Conservation (phyloP, 2,329 filamentous ascomycete species). For the Penicillium paneum region DNA sequence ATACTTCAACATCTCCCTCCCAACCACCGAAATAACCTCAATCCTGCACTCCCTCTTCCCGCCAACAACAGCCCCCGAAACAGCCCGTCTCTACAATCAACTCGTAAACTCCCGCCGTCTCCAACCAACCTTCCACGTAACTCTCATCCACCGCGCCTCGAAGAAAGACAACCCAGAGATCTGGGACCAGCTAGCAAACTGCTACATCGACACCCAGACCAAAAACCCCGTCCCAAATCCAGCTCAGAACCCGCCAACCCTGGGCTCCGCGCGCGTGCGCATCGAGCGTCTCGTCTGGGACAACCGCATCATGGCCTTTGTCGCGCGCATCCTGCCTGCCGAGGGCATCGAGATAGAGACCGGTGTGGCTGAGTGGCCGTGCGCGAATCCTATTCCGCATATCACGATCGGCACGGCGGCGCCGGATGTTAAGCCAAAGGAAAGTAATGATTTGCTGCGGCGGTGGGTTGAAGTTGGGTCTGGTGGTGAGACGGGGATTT, state of each 20-base stretch:
- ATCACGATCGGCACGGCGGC: slow-evolving; percentile 84
- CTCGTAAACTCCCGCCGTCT: slow-evolving; percentile 71
- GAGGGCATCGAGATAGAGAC: slow-evolving; percentile 6
- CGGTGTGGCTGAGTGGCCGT: slow-evolving; percentile 57
- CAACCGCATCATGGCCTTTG: slow-evolving; percentile 82
- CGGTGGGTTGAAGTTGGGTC: slow-evolving; percentile 67
- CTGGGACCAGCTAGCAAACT: slow-evolving; percentile 70
- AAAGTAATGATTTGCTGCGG: slow-evolving; percentile 82
- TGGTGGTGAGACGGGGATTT: slow-evolving; percentile 51
- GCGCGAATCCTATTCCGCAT: slow-evolving; percentile 75
- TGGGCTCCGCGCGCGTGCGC: slow-evolving; percentile 46
- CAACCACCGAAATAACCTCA: slow-evolving; percentile 50
- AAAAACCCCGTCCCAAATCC: slow-evolving; percentile 25
- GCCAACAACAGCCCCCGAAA: slow-evolving; percentile 48
- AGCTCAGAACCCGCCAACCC: slow-evolving; percentile 28
- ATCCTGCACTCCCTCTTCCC: slow-evolving; percentile 70
- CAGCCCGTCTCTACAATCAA: slow-evolving; percentile 68
- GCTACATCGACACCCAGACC: slow-evolving; percentile 49
- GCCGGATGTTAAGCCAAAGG: slow-evolving; percentile 76
- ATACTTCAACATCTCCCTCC: slow-evolving; percentile 62
- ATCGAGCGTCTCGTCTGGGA: slow-evolving; percentile 75
- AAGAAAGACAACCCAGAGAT: slow-evolving; percentile 61
- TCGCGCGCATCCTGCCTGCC: slow-evolving; percentile 62
- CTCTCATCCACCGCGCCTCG: slow-evolving; percentile 76
- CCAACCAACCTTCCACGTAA: slow-evolving; percentile 88